phyloP scores from a whole-genome alignment of 75 land plant genomes.

The Cunninghamia lanceolata region DNA sequence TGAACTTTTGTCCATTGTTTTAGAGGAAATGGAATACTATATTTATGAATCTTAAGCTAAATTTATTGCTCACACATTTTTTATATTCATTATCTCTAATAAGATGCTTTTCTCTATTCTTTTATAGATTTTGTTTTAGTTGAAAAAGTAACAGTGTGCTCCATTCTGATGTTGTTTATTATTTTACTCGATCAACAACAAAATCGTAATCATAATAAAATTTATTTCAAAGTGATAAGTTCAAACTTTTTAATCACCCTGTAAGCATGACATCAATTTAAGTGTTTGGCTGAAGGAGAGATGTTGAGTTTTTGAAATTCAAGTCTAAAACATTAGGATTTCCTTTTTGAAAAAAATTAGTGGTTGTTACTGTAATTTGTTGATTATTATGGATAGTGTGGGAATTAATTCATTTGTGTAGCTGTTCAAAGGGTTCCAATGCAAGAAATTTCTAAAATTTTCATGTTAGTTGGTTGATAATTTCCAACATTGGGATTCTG shows the following conservation, averaged over 20 bases:
- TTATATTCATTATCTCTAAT: not conserved
- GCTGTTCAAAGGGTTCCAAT: not conserved
- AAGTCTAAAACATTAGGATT: not conserved
- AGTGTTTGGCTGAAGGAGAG: not conserved
- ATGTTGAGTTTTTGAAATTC: not conserved
- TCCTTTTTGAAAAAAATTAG: not conserved
- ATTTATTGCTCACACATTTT: not conserved
- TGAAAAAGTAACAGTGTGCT: not conserved
- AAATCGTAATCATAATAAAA: not conserved
- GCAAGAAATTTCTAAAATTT: not conserved
- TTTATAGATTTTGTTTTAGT: not conserved
- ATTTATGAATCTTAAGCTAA: not conserved
- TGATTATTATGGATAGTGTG: not conserved
- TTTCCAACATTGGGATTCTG: not conserved
- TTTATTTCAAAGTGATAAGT: not conserved
- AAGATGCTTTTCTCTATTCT: not conserved
- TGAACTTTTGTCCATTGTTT: not conserved
- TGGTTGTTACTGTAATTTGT: not conserved
- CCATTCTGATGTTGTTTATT: not conserved
- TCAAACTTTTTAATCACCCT: not conserved
- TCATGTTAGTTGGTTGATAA: not conserved
- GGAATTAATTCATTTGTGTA: not conserved
- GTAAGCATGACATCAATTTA: not conserved
- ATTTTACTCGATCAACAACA: not conserved
- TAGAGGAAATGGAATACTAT: not conserved